phyloP scores from a whole-genome alignment of 2,329 filamentous ascomycete species.

The Zasmidium citrigriseum region DNA sequence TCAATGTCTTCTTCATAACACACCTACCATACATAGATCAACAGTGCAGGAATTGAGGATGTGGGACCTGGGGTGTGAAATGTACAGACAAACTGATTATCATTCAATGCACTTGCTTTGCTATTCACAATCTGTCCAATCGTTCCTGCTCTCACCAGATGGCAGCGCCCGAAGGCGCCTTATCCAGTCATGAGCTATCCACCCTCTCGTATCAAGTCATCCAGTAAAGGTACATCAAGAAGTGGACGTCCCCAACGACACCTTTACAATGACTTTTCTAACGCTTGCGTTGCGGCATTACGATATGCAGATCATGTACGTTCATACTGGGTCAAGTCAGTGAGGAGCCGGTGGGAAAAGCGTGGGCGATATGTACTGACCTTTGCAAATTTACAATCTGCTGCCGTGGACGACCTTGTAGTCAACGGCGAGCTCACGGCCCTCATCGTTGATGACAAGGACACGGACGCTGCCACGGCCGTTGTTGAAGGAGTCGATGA shows the following conservation, averaged over 20 bases:
- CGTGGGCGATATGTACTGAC: too few species aligned
- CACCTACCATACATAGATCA: too few species aligned
- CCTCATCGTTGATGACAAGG: conserved; percentile 91
- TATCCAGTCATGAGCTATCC: conserved; percentile 8
- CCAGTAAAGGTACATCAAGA: conserved; percentile 21
- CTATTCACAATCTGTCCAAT: conserved; percentile 23
- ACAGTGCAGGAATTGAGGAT: too few species aligned
- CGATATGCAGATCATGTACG: conserved; percentile 19
- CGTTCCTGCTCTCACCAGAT: conserved; percentile 12
- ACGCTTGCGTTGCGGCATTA: conserved; percentile 15
- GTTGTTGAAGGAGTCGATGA: conserved; percentile 81
- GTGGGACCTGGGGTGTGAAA: too few species aligned
- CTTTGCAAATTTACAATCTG: conserved; percentile 53
- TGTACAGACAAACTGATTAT: not conserved
- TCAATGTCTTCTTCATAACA: too few species aligned
- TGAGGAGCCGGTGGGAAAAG: too few species aligned
- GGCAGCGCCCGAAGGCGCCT: conserved; percentile 13
- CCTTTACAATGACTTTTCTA: conserved; percentile 16
- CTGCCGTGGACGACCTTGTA: conserved; percentile 95
- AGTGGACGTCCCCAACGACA: conserved; percentile 10
- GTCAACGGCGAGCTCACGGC: conserved; percentile 94
- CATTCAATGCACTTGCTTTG: conserved; percentile 6
- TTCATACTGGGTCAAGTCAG: conserved; percentile 9
- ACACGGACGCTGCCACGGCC: conserved; percentile 93
- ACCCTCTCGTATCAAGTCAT: not conserved